Evolutionary conservation across 768 basidiomycete genomes (phyloP).

Genomic region (Pisolithus tinctorius): DNA sequence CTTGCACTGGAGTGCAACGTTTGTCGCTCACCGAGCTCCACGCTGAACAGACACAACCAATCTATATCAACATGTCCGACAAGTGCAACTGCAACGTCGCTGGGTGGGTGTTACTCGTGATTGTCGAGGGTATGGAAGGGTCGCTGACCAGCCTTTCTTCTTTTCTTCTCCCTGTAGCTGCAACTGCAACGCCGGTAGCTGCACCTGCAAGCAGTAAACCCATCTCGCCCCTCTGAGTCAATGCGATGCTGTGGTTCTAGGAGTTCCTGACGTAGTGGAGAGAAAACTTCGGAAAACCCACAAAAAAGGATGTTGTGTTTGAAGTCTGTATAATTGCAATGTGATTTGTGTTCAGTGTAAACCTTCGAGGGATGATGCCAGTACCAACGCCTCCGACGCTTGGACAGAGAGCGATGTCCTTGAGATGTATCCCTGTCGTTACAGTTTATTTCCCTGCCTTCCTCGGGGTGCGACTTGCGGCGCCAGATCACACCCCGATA

Average conservation of each 20-base stretch:
- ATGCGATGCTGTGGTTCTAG: background rate
- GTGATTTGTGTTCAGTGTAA: background rate
- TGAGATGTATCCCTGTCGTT: too few relatives aligned
- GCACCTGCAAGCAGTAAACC: background rate
- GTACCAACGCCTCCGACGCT: background rate
- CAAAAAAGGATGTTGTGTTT: background rate
- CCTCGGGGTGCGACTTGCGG: too few relatives aligned
- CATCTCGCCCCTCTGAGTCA: background rate
- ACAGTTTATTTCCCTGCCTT: too few relatives aligned
- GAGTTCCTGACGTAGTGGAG: background rate
- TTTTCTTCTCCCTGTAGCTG: background rate
- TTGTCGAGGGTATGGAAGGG: background rate
- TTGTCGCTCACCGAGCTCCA: background rate
- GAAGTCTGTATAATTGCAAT: background rate
- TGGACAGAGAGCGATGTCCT: too few relatives aligned
- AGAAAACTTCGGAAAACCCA: background rate
- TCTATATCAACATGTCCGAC: background rate
- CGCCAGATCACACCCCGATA: too few relatives aligned
- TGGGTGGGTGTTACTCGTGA: background rate
- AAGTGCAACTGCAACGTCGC: background rate
- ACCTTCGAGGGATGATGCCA: background rate
- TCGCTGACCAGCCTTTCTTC: background rate
- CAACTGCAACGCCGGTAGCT: background rate
- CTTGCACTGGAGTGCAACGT: background rate
- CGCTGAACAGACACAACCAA: background rate